phyloP scores from a whole-genome alignment of 202 grass and related monocot genomes.

The Schoenoplectus tabernaemontani region DNA sequence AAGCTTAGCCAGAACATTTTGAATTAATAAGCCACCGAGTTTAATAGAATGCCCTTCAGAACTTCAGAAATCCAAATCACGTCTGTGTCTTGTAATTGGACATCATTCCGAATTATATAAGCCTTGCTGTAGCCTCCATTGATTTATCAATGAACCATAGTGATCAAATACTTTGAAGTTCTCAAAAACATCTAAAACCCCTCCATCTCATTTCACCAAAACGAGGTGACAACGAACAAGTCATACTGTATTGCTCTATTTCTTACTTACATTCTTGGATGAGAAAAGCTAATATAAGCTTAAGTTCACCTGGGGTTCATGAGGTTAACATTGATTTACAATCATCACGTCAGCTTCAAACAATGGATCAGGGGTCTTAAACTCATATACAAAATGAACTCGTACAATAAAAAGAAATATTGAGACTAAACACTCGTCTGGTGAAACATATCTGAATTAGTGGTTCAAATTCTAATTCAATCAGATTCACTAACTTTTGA shows the following conservation, averaged over 20 bases:
- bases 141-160: not conserved
- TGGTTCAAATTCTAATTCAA: not conserved
- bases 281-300: not conserved
- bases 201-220: not conserved
- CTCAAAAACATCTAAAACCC: not conserved
- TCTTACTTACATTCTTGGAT: not conserved
- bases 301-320: not conserved
- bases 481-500: not conserved
- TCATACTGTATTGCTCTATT: not conserved
- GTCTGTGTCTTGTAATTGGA: not conserved
- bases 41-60: not conserved
- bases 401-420: not conserved
- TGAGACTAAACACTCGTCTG: not conserved
- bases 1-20: not conserved
- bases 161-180: not conserved
- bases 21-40: not conserved
- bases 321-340: not conserved
- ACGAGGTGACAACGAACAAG: not conserved
- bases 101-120: not conserved
- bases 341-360: not conserved
- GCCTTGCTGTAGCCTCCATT: not conserved
- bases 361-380: not conserved
- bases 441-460: not conserved
- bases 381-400: not conserved
- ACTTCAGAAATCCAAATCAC: conserved; percentile 1